Base-by-base conservation (phyloP, 177 flowering plant genomes). In the Vitis hybrid region DNA sequence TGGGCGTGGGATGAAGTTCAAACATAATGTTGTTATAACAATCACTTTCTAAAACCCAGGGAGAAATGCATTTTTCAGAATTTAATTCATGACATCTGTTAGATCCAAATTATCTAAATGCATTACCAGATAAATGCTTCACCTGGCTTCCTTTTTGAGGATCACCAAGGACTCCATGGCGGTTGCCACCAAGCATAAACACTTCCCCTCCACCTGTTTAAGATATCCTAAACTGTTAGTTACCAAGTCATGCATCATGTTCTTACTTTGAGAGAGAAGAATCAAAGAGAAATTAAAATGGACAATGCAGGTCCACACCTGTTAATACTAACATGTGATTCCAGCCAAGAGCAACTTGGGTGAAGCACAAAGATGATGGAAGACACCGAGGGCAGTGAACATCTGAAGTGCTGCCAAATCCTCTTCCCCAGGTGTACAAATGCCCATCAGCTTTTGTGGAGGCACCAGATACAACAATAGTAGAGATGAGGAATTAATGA, bases 351-450 rank as follows among this genome's bases (percentile, higher is more conserved):
- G 89, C 85, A 68, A 71, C 88, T 78, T 84, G 80, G 50, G 69
- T 73, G 69, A 90, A 79, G 6, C 49, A 66, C 57, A 83, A 72
- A 44, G 81, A 70, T 51, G 86, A 68, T 55, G 68, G 20, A 33
- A 84, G 66, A 63, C 68, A 60, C 59, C 65, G 78, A 31, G 99
- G 97, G 68, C 10, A 10, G 53, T 58, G 65, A 72, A 67, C 65
- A 80, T 87, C 89, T 22, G 84, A 73, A 71, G 69, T 38, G 66
- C 88, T 79, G 54, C 66, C 33, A 67, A 90, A 91, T 31, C 97
- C 93, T 86, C 92, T 88, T 77, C 97, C 97, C 97, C 98, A 95
- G 60, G 86, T 82, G 84, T 85, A 93, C 22, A 91, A 68, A 67
- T 76, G 83, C 51, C 94, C 91, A 74, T 89, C 84, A 78, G 75